Evolutionary conservation across 176 grass and related monocot species (phyloP).

Genomic region (Avena atlantica): DNA sequence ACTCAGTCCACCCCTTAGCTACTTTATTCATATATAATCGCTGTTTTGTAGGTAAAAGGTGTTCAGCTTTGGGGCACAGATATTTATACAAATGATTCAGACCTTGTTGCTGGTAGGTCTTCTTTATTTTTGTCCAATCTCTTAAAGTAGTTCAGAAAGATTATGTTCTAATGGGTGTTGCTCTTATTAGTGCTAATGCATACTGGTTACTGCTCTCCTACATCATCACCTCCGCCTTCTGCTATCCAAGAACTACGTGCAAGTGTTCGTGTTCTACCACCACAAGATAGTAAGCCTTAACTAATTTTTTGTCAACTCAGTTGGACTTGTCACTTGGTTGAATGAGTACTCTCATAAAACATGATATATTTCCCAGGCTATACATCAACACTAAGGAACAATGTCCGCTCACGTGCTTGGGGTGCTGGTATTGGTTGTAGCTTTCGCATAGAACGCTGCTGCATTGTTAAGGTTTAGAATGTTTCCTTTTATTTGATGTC

Average conservation of each 20-base stretch:
- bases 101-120: constrained; percentile 87
- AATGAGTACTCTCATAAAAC: constrained; percentile 36
- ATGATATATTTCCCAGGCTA: constrained; percentile 65
- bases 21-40: constrained; percentile 25
- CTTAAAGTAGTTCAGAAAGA: constrained; percentile 28
- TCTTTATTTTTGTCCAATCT: constrained; percentile 26
- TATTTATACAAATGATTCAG: constrained; percentile 93
- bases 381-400: constrained; percentile 93
- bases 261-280: constrained; percentile 77
- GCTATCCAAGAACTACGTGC: constrained; percentile 82
- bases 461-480: constrained; percentile 87
- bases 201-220: constrained; percentile 90
- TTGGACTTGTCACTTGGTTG: constrained; percentile 16
- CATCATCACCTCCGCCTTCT: constrained; percentile 75
- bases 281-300: constrained; percentile 67
- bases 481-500: constrained; percentile 10
- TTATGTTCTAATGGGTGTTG: constrained; percentile 45
- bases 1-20: not conserved
- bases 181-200: constrained; percentile 92
- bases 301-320: constrained; percentile 14
- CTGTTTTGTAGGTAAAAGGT: constrained; percentile 83
- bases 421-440: constrained; percentile 95
- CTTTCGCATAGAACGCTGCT: constrained; percentile 85
- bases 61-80: constrained; percentile 99
- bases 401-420: constrained; percentile 99